Base-by-base conservation (phyloP, 805 yeast genomes). In the Candida koratica region DNA sequence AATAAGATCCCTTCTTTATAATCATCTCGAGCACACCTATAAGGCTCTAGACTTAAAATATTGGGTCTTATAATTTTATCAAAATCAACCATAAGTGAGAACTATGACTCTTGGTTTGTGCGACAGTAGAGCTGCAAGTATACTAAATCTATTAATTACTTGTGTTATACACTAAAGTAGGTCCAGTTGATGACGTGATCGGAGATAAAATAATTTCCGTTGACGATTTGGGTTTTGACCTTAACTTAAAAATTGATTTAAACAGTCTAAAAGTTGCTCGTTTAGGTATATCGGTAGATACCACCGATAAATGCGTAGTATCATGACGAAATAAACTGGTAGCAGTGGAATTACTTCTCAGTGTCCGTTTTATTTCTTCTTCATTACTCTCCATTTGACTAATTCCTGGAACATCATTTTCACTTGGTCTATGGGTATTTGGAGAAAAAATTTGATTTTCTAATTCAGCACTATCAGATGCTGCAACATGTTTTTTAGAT, bases 21-120 rank as follows among this genome's bases (percentile, higher is more conserved):
- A 55, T 90, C 97, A 53, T 93, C 98, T 61, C 98, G 71, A 4
- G 98, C 98, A 61, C 98, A 93, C 36, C 95, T 75, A 59, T 93
- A 93, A 6, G 98, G 97, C 65, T 84, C 88, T 38, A 93, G 69
- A 3, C 75, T 61, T 41, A 77, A 71, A 41, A 93, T 87, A 49
- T 90, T 93, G 14, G 96, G 95, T 60, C 98, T 73, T 2, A 85
- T 34, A 4, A 44, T 11, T 18, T 37, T 39, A 17, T 31, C 28
- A 32, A 38, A 42, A 19, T 38, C 36, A 10, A 44, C 48, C 48
- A 44, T 44, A 3, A 25, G 18, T 12, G 25, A 19, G 23, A 20
- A 20, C 5, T 29, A 18, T 29, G 32, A 29, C 32, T 29, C 32
- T 29, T 19, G 23, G 7, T 10, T 12, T 17, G 5, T 29, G n/a